Evolutionary conservation across 305 asterid genomes (phyloP).

Genomic region (Fraxinus xanthoxyloides): DNA sequence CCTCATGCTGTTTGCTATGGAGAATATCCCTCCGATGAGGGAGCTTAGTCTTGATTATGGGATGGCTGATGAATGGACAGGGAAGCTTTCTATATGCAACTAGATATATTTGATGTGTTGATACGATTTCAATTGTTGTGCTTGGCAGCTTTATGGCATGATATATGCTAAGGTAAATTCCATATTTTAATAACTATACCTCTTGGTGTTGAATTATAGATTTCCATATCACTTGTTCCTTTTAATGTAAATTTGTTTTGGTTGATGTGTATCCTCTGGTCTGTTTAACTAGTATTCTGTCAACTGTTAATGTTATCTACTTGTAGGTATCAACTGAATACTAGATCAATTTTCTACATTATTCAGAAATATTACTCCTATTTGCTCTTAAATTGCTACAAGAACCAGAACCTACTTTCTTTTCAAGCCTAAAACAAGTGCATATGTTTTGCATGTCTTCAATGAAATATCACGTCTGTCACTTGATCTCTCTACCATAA

Average conservation of each 20-base stretch:
- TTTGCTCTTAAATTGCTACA: background rate
- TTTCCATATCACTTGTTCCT: background rate
- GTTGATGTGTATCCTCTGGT: background rate
- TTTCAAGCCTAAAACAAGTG: background rate
- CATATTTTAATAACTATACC: background rate
- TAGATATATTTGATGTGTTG: background rate
- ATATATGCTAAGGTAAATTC: background rate
- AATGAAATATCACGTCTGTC: background rate
- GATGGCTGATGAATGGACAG: constrained; percentile 26
- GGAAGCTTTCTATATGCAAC: constrained; percentile 30
- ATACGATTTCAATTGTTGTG: background rate
- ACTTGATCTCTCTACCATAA: background rate
- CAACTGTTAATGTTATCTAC: background rate
- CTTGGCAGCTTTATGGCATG: background rate
- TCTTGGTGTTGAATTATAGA: background rate
- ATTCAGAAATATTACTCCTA: background rate
- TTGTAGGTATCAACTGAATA: background rate
- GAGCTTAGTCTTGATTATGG: constrained; percentile 7
- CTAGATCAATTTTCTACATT: background rate
- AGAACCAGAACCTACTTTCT: background rate
- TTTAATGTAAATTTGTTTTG: too few relatives aligned
- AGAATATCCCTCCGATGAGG: background rate
- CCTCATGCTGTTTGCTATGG: background rate
- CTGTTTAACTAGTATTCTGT: background rate
- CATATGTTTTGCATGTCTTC: background rate